Conservation (phyloP, 176 grass and related monocot genomes). For the Aegilops sharonensis region DNA sequence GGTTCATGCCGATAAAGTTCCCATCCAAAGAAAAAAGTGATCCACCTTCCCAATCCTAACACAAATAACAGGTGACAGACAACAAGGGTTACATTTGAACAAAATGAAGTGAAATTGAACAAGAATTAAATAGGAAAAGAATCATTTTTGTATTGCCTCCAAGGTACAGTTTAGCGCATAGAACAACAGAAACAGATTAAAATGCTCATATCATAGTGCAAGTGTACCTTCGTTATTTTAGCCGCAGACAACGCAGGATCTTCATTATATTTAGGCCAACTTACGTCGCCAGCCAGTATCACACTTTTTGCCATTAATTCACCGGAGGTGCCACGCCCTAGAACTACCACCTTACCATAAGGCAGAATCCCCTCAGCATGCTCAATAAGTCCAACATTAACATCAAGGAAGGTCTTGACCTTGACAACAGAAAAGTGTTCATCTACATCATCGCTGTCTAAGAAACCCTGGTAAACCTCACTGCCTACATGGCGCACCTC, state of each 20-base stretch:
- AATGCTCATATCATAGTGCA: background rate
- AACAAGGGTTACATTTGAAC: conserved; percentile 14
- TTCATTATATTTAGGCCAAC: background rate
- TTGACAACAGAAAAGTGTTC: conserved; percentile 26
- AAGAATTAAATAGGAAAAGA: background rate
- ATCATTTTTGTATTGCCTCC: background rate
- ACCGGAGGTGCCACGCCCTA: conserved; percentile 8
- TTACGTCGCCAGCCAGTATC: background rate
- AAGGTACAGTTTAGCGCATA: background rate
- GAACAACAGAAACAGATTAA: background rate
- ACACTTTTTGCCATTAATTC: conserved; percentile 4
- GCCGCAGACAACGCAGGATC: background rate
- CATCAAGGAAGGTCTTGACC: background rate
- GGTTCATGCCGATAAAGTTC: conserved; percentile 17
- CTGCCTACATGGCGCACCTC: conserved; percentile 17
- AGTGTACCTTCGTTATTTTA: conserved; percentile 18
- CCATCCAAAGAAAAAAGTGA: conserved; percentile 2
- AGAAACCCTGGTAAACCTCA: background rate
- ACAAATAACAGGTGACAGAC: background rate
- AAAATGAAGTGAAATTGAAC: background rate
- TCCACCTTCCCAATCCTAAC: conserved; percentile 29
- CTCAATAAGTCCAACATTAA: background rate
- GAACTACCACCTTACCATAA: background rate
- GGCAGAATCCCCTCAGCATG: background rate
- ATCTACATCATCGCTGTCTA: background rate